Evolutionary conservation across 2,329 filamentous ascomycete species (phyloP).

Genomic region (Cladosporium sphaerospermum): DNA sequence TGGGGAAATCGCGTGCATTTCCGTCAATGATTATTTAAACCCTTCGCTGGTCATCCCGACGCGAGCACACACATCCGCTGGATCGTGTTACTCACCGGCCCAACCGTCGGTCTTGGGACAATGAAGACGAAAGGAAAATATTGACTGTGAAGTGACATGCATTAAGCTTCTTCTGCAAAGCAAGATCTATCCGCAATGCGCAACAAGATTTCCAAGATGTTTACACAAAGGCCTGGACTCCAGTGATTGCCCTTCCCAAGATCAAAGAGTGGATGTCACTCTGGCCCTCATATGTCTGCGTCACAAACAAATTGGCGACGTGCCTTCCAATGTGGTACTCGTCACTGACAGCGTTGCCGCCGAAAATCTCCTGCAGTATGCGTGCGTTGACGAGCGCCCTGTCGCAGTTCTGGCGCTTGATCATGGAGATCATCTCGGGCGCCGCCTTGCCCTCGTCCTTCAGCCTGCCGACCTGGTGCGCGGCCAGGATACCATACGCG

Average conservation of each 20-base stretch:
- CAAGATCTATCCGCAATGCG: too few relatives aligned
- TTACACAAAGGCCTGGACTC: constrained; percentile 65
- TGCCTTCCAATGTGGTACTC: constrained; percentile 94
- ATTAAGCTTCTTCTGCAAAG: too few relatives aligned
- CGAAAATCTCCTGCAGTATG: constrained; percentile 88
- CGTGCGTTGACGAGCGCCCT: constrained; percentile 73
- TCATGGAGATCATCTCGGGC: constrained; percentile 94
- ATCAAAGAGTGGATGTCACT: constrained; percentile 79
- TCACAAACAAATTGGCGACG: constrained; percentile 93
- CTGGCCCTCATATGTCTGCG: constrained; percentile 96
- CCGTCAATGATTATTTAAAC: too few relatives aligned
- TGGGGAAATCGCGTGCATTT: too few relatives aligned
- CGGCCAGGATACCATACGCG: constrained; percentile 82
- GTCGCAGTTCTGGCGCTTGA: constrained; percentile 98
- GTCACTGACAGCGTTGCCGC: constrained; percentile 95
- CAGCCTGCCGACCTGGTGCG: constrained; percentile 81
- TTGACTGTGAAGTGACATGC: too few relatives aligned
- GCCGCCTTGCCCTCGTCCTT: constrained; percentile 85
- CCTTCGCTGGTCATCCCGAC: too few relatives aligned
- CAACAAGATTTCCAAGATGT: background rate
- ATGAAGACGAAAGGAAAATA: too few relatives aligned
- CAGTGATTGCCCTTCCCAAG: constrained; percentile 48
- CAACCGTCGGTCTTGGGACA: too few relatives aligned
- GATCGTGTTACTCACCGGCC: too few relatives aligned
- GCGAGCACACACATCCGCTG: too few relatives aligned